These are phyloP conservation scores for Polyporus arcularius DNA, from an alignment of 768 basidiomycete species.

Conservation along the genomic window DNA sequence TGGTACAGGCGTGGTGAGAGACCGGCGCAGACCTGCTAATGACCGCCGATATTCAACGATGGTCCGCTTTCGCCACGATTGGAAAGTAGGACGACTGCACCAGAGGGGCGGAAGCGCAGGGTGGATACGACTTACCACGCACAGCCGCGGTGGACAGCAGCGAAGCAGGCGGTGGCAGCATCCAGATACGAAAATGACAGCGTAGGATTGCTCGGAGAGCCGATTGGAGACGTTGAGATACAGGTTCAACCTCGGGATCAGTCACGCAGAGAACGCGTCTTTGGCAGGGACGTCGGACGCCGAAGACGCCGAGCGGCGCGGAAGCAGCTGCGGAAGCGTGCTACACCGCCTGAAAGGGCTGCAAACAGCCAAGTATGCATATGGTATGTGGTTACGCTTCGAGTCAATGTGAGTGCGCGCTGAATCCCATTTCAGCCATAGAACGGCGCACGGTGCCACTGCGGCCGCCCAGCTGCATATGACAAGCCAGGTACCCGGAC, in stretches of 20 bases:
- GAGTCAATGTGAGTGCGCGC: not conserved
- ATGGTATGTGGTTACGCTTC: constrained; percentile 3
- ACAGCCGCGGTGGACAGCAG: not conserved
- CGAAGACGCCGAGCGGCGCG: constrained; percentile 1
- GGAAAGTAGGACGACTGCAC: constrained; percentile 7
- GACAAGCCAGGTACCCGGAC: not conserved
- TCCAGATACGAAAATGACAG: constrained; percentile 10
- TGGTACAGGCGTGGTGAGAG: constrained; percentile 11
- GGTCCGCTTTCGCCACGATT: constrained; percentile 13
- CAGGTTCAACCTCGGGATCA: not conserved
- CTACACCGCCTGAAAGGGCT: not conserved
- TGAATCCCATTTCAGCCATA: not conserved
- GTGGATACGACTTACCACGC: constrained; percentile 3
- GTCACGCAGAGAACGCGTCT: not conserved
- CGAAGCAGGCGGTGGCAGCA: constrained; percentile 8
- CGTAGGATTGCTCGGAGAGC: not conserved
- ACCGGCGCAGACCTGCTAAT: constrained; percentile 13
- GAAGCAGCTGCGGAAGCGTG: not conserved
- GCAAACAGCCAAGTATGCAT: not conserved
- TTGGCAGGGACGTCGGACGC: not conserved
- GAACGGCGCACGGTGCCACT: not conserved
- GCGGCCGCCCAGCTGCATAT: not conserved
- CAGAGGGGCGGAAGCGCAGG: constrained; percentile 3
- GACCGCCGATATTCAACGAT: constrained; percentile 10
- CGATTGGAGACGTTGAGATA: not conserved